Evolutionary conservation across 2,329 filamentous ascomycete genomes (phyloP).

Genomic region (Fusarium sp.): DNA sequence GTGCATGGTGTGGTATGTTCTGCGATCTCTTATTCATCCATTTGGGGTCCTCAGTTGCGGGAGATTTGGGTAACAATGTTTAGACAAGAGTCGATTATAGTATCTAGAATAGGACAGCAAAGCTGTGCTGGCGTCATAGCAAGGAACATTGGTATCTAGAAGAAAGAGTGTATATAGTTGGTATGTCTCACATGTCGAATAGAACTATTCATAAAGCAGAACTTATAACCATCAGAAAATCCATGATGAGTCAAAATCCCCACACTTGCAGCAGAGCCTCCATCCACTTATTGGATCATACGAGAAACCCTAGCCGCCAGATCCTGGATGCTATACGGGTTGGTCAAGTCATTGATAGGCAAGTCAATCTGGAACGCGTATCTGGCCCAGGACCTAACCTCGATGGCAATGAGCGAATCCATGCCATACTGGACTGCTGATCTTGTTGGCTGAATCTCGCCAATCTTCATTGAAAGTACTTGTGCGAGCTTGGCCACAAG

Average conservation of each 20-base stretch:
- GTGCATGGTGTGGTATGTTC: background rate
- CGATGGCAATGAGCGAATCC: constrained; percentile 45
- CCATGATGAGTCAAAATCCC: no score
- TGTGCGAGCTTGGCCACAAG: constrained; percentile 43
- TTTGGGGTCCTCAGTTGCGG: background rate
- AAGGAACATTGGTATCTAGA: no score
- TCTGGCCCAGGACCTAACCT: constrained; percentile 45
- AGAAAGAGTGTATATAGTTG: no score
- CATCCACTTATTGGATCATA: constrained; percentile 31
- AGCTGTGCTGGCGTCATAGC: no score
- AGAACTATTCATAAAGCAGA: background rate
- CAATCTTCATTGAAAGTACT: constrained; percentile 42
- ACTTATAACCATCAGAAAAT: background rate
- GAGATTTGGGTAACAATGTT: background rate
- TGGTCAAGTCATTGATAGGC: constrained; percentile 44
- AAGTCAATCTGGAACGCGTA: constrained; percentile 45
- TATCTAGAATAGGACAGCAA: no score
- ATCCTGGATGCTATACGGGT: constrained; percentile 44
- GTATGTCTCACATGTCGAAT: no score
- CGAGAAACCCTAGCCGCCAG: constrained; percentile 38
- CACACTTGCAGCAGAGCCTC: background rate
- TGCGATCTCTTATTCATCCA: background rate
- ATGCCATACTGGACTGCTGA: constrained; percentile 44
- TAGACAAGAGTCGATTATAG: no score
- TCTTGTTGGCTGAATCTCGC: constrained; percentile 39